Evolutionary conservation across 306 rosid genomes (phyloP), one percentile per base, ranked within the genome.

Genomic region (Hippophae rhamnoides): DNA sequence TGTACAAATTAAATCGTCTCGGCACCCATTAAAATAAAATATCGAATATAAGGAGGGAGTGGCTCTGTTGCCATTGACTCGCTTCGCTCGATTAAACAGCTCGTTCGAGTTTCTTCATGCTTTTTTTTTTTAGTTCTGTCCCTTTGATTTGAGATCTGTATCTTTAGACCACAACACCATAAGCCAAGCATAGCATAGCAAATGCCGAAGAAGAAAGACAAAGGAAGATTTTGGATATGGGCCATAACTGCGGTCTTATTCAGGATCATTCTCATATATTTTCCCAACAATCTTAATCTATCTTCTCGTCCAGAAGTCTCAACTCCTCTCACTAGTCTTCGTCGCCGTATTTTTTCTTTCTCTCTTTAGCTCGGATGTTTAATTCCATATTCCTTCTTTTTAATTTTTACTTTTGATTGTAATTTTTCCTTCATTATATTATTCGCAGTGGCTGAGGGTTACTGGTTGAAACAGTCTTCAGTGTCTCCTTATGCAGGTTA

Each of bases 301-400:
- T 79, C 88, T 57, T 88, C 95, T 63, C 96, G 99, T 62, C 96
- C 95, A 5, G 96, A 92, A 82, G 83, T 92, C 70, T 81, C 95
- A 65, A 92, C 99, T 1, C 93, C 99, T 57, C 81, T 88, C 78
- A 88, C 99, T 66, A 92, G 96, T 75, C 71, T 92, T 50, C 93
- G 84, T 18, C 96, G 93, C 68, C 65, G 96, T 92, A 81, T 13
- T 66, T 52, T 58, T 13, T 63, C 62, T 42, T 50, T 53, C 58
- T 46, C 38, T 31, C 5, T 31, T 31, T 41, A n/a, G 25, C 40
- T 55, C 56, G 5, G 38, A 48, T 51, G 26, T 18, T 52, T 53
- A 46, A 26, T 0, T 43, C 13, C 57, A 26, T 41, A 27, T 13
- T 55, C 62, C 43, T 31, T 31, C 38, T 31, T 31, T 31, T 31